Conservation (phyloP, 352 stramenopile species). For the Globisporangium cylindrosporum region DNA sequence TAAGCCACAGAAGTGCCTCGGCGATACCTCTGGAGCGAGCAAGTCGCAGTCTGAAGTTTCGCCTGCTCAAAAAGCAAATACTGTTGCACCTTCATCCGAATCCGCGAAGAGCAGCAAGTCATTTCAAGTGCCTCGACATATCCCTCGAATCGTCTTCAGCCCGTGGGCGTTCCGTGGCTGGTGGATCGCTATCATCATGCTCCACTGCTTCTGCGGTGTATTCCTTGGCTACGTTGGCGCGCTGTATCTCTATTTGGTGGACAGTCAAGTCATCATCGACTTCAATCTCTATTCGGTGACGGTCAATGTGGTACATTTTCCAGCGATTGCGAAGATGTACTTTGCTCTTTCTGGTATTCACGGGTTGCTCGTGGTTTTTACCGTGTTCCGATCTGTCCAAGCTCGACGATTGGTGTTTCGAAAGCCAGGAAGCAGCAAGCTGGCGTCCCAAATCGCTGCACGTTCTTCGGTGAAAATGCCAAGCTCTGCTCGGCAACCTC, state of each 20-base stretch:
- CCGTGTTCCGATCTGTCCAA: conserved; percentile 12
- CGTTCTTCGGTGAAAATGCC: neutral
- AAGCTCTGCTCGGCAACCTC: neutral
- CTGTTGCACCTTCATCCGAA: neutral
- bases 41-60: neutral
- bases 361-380: conserved; percentile 3
- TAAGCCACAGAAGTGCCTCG: neutral
- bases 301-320: conserved; percentile 5
- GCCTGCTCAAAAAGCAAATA: neutral
- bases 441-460: neutral
- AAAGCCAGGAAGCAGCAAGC: conserved; percentile 1
- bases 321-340: conserved; percentile 12
- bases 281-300: conserved; percentile 12
- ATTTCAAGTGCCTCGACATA: neutral
- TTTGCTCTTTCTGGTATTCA: conserved; percentile 10
- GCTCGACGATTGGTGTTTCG: conserved; percentile 9
- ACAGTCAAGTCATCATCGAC: conserved; percentile 12
- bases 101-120: neutral
- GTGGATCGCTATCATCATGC: conserved; percentile 10
- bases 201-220: conserved; percentile 2
- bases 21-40: neutral
- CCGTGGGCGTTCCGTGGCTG: conserved; percentile 3
- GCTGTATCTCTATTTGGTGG: conserved; percentile 10
- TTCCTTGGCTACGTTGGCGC: conserved; percentile 3
- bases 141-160: conserved; percentile 11